A percentile compares a stretch with the other conserved stretches of the same genome.
phyloP scores from a whole-genome alignment of 306 rosid genomes.

The Trifolium fragiferum region DNA sequence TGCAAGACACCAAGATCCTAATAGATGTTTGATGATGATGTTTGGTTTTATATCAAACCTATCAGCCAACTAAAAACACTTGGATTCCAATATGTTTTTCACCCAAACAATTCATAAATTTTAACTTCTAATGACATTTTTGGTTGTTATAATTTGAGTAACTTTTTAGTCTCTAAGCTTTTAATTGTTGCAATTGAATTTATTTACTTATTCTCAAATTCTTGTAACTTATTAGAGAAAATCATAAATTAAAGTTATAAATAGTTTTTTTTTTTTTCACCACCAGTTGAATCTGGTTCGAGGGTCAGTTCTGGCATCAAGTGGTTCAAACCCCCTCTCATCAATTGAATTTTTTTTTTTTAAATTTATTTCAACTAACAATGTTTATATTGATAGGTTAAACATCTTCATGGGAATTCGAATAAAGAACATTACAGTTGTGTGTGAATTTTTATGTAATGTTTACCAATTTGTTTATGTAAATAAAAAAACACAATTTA shows the following conservation, averaged over 20 bases:
- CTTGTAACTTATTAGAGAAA: background rate
- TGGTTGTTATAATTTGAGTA: background rate
- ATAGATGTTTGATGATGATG: background rate
- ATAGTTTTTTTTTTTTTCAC: too few relatives aligned
- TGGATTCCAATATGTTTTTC: background rate
- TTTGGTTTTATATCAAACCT: background rate
- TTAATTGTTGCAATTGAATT: background rate
- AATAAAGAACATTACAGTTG: too few relatives aligned
- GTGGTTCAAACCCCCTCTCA: too few relatives aligned
- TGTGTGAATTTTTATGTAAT: too few relatives aligned
- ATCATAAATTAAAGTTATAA: background rate
- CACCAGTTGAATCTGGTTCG: too few relatives aligned
- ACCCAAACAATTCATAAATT: background rate
- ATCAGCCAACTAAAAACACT: constrained; percentile 8
- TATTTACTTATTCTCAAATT: background rate
- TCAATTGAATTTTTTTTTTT: too few relatives aligned
- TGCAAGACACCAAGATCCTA: background rate
- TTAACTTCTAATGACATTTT: background rate
- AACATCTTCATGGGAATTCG: too few relatives aligned
- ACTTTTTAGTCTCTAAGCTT: background rate
- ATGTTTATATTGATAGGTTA: too few relatives aligned
- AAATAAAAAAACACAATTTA: too few relatives aligned
- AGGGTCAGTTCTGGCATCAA: too few relatives aligned
- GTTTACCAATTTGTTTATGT: too few relatives aligned
- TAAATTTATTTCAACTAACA: too few relatives aligned